Evolutionary conservation across 805 yeast genomes (phyloP), one percentile per base, ranked within the genome.

Genomic region (Clavispora carvajalis): DNA sequence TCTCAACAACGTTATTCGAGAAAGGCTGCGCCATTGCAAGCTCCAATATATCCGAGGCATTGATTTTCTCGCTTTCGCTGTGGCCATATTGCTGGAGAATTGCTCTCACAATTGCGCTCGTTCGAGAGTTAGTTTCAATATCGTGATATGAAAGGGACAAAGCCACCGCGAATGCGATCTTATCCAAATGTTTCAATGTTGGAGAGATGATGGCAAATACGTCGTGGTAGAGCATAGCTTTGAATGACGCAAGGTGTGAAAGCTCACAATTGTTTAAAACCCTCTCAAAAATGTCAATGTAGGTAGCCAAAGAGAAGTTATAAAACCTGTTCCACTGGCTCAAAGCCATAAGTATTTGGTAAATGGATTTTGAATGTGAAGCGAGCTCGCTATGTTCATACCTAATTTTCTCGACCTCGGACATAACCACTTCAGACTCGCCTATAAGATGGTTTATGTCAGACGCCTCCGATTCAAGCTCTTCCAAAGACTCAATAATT

Each of bases 401-500:
- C 40, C 79, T 60, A 2, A 75, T 66, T 2, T 54, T 54, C 5
- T 79, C 80, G 12, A 86, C 76, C 4, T 73, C 67, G 1, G 49
- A 58, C 69, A 87, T 74, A 3, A 87, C 76, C 6, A 53, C 52
- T 2, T 66, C 65, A 0, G 90, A 76, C 39, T 80, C 81, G 2
- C 46, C 49, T 43, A 85, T 69, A 53, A 82, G 80, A 2, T 41
- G 40, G 26, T 75, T 73, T 12, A 87, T 72, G 13, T 71, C 70
- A 0, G 46, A 49, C 0, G 95, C 67, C 48, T 89, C 89, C 1
- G 55, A 44, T 54, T 91, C 90, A 38, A 91, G 60, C 1, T 52
- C 57, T 49, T 85, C 93, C 36, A 90, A 64, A 1, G 82, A 76
- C 5, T 67, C 60, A 13, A 85, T 56, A 3, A 89, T 60, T 0